These are phyloP conservation scores for Oryza glaberrima DNA, from an alignment of 176 grass and related monocot genomes.

Conservation along the genomic window DNA sequence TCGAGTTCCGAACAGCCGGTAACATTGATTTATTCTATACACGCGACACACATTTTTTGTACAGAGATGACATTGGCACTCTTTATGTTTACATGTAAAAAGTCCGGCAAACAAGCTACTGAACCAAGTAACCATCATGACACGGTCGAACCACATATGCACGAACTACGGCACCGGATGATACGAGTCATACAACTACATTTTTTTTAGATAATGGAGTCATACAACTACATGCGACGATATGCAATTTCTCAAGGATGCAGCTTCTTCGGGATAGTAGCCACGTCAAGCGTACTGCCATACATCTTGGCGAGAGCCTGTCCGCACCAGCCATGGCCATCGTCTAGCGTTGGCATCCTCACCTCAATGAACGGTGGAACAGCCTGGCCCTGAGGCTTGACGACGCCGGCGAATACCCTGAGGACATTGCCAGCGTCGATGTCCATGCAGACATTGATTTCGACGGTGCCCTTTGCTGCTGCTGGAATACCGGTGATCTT, in stretches of 20 bases:
- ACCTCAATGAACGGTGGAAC: conserved; percentile 61
- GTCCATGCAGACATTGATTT: conserved; percentile 74
- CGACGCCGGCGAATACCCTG: conserved; percentile 51
- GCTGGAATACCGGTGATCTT: conserved; percentile 65
- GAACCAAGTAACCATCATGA: background rate
- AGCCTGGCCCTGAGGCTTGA: conserved; percentile 29
- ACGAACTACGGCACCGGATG: background rate
- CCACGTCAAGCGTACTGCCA: conserved; percentile 51
- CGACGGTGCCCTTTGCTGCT: conserved; percentile 43
- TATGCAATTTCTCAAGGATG: conserved; percentile 38
- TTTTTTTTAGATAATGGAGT: too few species aligned
- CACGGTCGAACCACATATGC: background rate
- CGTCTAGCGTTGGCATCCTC: conserved; percentile 68
- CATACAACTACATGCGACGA: background rate
- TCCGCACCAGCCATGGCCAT: conserved; percentile 66
- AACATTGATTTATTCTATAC: background rate
- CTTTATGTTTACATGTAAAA: background rate
- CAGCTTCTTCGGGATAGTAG: conserved; percentile 53
- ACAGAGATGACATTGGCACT: background rate
- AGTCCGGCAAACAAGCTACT: background rate
- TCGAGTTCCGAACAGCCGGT: background rate
- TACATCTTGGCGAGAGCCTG: conserved; percentile 55
- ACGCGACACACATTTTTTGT: background rate
- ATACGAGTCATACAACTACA: background rate
- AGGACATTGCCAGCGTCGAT: conserved; percentile 62